Conservation (phyloP, 148 eudicot genomes). For the Amaranthus cruentus region DNA sequence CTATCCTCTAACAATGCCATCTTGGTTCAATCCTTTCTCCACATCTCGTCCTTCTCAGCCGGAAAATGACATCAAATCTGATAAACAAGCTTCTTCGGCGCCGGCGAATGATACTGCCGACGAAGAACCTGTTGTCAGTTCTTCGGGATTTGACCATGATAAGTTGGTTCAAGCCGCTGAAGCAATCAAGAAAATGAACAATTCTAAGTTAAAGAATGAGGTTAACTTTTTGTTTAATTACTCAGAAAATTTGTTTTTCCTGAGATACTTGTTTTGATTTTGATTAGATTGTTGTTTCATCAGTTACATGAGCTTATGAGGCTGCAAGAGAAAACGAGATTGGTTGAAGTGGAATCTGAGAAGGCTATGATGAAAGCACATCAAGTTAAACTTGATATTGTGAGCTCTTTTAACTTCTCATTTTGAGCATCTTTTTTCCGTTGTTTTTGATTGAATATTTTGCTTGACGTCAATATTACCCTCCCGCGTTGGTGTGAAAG, state of each 20-base stretch:
- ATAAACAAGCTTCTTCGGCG: constrained; percentile 8
- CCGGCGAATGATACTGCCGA: constrained; percentile 20
- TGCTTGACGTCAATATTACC: not conserved
- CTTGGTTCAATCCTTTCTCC: constrained; percentile 52
- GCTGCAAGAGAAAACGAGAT: constrained; percentile 75
- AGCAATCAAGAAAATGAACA: constrained; percentile 71
- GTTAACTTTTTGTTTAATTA: constrained; percentile 18
- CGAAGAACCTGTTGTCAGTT: constrained; percentile 40
- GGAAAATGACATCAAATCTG: constrained; percentile 18
- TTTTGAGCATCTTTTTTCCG: not conserved
- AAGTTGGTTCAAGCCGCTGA: constrained; percentile 76
- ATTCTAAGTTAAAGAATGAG: constrained; percentile 55
- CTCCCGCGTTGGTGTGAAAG: too few relatives aligned
- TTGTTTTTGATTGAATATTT: not conserved
- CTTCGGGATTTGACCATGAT: constrained; percentile 64
- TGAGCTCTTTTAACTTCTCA: constrained; percentile 18
- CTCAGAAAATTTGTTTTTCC: not conserved
- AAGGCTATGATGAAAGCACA: constrained; percentile 50
- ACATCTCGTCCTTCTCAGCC: constrained; percentile 29
- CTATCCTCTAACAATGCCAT: constrained; percentile 35
- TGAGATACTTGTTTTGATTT: not conserved
- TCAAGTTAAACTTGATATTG: constrained; percentile 58
- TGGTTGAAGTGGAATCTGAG: constrained; percentile 68
- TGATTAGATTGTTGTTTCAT: constrained; percentile 3
- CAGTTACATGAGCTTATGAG: constrained; percentile 83